These are phyloP conservation scores for Xylaria arbuscula DNA, from an alignment of 2,329 filamentous ascomycete genomes.

Conservation along the genomic window DNA sequence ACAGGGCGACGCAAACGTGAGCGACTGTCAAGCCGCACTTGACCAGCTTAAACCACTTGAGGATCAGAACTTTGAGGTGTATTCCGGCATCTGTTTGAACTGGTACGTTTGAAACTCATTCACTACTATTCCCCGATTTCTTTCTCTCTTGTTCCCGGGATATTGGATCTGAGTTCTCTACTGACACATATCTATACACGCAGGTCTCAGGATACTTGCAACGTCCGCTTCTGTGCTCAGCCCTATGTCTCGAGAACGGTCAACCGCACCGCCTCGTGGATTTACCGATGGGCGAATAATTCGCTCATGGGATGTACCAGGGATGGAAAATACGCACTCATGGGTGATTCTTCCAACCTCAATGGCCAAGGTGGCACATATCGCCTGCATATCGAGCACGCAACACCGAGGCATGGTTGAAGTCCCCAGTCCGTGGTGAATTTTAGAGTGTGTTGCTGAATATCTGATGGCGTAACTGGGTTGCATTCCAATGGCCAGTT, in stretches of 20 bases:
- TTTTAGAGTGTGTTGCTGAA: neutral
- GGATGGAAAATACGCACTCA: conserved; percentile 42
- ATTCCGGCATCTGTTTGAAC: conserved; percentile 45
- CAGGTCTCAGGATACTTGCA: conserved; percentile 43
- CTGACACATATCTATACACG: neutral
- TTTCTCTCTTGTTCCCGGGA: too few species aligned
- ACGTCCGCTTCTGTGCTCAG: conserved; percentile 47
- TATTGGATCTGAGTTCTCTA: too few species aligned
- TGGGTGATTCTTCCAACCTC: conserved; percentile 46
- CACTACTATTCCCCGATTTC: neutral
- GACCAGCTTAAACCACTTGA: conserved; percentile 38
- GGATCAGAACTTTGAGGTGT: conserved; percentile 42
- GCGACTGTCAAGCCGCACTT: conserved; percentile 44
- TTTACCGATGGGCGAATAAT: conserved; percentile 42
- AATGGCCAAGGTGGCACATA: conserved; percentile 47
- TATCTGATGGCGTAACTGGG: neutral
- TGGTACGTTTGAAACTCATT: conserved; percentile 31
- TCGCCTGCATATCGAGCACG: conserved; percentile 43
- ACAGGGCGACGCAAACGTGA: conserved; percentile 38
- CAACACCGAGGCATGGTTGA: conserved; percentile 19
- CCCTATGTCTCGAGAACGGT: conserved; percentile 43
- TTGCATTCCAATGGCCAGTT: neutral
- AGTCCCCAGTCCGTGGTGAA: neutral
- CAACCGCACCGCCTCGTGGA: conserved; percentile 46
- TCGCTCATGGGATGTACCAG: conserved; percentile 43